Evolutionary conservation across 805 yeast genomes (phyloP), one percentile per base, ranked within the genome.

Genomic region (Candida coleopterorum): DNA sequence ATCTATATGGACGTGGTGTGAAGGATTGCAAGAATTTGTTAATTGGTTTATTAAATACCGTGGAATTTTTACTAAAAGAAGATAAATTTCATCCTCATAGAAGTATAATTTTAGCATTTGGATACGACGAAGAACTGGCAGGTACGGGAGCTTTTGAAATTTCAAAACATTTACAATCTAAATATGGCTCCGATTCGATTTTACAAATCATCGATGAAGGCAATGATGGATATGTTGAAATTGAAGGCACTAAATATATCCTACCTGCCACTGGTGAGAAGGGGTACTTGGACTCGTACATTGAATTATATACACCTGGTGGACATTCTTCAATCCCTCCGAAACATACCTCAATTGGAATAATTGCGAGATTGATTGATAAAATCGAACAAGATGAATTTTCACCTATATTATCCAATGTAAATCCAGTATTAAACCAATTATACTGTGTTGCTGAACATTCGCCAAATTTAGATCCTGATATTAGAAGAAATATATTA

Each of bases 311-410:
- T 30, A 64, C 73, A 6, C 72, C 70, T 4, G 78, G 77, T 17
- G 77, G 77, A 0, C 78, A 72, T 48, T 70, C 76, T 0, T 66
- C 74, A 0, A 53, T 71, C 14, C 77, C 78, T 4, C 75, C 74
- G 12, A 53, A 59, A 15, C 74, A 71, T 47, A 71, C 77, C 0
- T 52, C 68, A 1, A 72, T 72, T 45, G 77, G 78, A 0, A 56
- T 71, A 3, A 52, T 71, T 50, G 59, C 74, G 3, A 60, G 63
- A 39, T 52, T 73, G 39, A 56, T 70, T 14, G 56, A 49, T 16
- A 49, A 45, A 27, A 53, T 71, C 29, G 77, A 73, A 39, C 56
- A 52, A 12, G 37, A 38, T n/a, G 63, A 50, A 25, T 71, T 56
- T 39, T 52, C 57, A 12, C 57, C 68, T 16, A 49, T 64, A 17